Base-by-base conservation (phyloP, 176 grass and related monocot species). In the Phyllostachys edulis region DNA sequence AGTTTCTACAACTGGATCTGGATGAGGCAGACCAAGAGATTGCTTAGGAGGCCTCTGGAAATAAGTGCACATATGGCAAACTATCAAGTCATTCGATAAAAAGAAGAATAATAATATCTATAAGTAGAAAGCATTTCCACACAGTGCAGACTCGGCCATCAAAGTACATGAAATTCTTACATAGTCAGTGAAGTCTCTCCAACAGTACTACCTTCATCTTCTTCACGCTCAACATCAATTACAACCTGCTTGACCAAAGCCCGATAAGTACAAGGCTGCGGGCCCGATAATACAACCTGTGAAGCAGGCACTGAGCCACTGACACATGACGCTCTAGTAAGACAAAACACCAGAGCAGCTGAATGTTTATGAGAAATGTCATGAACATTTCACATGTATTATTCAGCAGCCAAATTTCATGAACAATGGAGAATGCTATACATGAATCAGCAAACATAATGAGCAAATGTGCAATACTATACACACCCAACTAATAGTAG, bases 121-220 rank as follows among this genome's bases (percentile, higher is more conserved):
- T 36, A 72, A 52, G 24, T 64, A 76, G 13, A 62, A 86, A 79
- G 73, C 62, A 83, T 79, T 44, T 77, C 20, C 52, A 0, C 21
- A 23, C 6, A 75, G 7, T 79, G 61, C 12, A 21, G 38, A 80
- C 13, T 64, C 27, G 50, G 9, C 17, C 14, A 54, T 75, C 10
- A n/a, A 57, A 86, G 60, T 71, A 85, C 15, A 82, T 71, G 32
- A 44, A 80, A 73, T 59, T 79, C 83, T 89, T 90, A 99, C 96
- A 82, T 99, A 99, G 67, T 99, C 96, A 16, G 88, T 99, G 75
- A 99, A 77, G 96, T 99, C 86, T 99, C 96, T 80, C 93, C 96
- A 75, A 87, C 64, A 42, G 77, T 88, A 10, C 96, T 93, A 42
- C 96, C 96, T 92, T 99, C 96, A 76, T 99, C 96, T 92, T 96